Evolutionary conservation across 805 yeast species (phyloP), one percentile per base, ranked within the genome.

Genomic region (Zygotorulaspora sp.): DNA sequence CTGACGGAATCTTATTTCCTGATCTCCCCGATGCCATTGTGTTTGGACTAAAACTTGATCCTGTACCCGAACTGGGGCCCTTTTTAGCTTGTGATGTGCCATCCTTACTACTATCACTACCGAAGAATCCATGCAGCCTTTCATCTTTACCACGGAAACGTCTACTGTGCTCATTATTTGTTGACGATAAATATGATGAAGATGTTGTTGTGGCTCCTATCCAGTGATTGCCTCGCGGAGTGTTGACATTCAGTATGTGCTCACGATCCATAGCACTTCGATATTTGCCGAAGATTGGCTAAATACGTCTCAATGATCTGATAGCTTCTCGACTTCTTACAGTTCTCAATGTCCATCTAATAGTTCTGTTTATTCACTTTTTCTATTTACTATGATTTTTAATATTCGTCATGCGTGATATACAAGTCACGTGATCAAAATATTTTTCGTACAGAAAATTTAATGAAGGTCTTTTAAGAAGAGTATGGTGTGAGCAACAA

Each of bases 221-320:
- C 61, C 61, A 55, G 36, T 55, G 61, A 19, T 50, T 51, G 12
- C 61, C 58, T 39, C 61, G 46, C 30, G 59, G 59, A 6, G 61
- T 54, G 31, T 49, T 49, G 14, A 37, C 19, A 25, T 37, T 37
- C 35, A 43, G 35, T 32, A 37, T 35, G 34, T 26, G 35, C 11
- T 40, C 47, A 20, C 44, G 37, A 40, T 43, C 43, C 47, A 43
- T 43, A 19, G n/a, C n/a, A n/a, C n/a, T n/a, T n/a, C n/a, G n/a
- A n/a, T n/a, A n/a, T n/a, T n/a, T n/a, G n/a, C n/a, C n/a, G n/a
- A n/a, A n/a, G n/a, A n/a, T n/a, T n/a, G n/a, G n/a, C n/a, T n/a
- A n/a, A n/a, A n/a, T n/a, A n/a, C n/a, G n/a, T n/a, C n/a, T n/a
- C n/a, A n/a, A n/a, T n/a, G n/a, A n/a, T n/a, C n/a, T n/a, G n/a